A percentile compares a stretch with the other conserved stretches of the same genome.
Evolutionary conservation across 345 rosid species (phyloP).

Genomic region (Eucalyptus paniculata): DNA sequence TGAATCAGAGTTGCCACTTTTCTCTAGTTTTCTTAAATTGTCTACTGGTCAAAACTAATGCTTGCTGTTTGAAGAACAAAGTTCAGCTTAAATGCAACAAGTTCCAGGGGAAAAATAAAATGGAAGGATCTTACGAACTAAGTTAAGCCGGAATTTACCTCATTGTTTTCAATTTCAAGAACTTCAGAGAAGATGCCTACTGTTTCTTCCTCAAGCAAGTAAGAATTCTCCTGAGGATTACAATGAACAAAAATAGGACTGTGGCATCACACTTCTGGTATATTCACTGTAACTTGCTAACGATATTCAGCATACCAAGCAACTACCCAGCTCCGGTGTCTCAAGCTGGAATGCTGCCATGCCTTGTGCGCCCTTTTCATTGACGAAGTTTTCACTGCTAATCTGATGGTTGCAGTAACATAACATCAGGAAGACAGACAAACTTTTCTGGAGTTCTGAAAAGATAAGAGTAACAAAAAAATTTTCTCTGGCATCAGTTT

Average conservation of each 20-base stretch:
- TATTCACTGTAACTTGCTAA: neutral
- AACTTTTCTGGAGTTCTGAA: neutral
- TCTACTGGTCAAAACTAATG: neutral
- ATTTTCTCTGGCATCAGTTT: neutral
- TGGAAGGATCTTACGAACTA: neutral
- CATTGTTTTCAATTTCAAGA: slow-evolving; percentile 20
- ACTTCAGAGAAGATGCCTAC: slow-evolving; percentile 19
- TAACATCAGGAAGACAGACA: neutral
- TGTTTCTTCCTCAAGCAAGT: slow-evolving; percentile 11
- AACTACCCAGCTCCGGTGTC: slow-evolving; percentile 38
- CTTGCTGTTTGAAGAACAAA: neutral
- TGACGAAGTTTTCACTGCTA: neutral
- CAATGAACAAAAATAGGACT: neutral
- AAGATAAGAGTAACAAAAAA: neutral
- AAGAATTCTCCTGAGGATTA: slow-evolving; percentile 23
- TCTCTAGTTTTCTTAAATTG: neutral
- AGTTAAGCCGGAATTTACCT: slow-evolving; percentile 14
- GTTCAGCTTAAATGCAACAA: neutral
- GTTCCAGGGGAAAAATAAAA: neutral
- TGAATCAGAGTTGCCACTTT: neutral
- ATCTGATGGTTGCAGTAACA: neutral
- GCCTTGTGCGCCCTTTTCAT: slow-evolving; percentile 22
- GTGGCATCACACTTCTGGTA: neutral
- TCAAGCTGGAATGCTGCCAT: slow-evolving; percentile 32
- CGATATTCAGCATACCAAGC: slow-evolving; percentile 28